Evolutionary conservation across 2,329 filamentous ascomycete species (phyloP).

Genomic region (Diaporthe citri): DNA sequence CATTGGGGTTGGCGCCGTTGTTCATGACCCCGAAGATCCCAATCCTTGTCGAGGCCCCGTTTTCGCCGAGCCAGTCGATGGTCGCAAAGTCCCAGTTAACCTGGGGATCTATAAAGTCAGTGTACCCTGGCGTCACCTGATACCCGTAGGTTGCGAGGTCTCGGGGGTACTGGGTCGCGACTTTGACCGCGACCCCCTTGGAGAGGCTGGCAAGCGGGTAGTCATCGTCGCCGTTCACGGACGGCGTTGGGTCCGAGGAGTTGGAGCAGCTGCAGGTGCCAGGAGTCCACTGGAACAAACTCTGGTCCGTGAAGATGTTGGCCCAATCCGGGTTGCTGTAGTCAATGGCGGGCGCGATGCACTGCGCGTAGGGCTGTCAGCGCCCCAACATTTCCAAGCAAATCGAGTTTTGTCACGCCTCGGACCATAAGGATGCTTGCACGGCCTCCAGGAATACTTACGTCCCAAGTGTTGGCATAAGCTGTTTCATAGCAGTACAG

Average conservation of each 20-base stretch:
- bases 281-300: background rate
- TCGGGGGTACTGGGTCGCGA: background rate
- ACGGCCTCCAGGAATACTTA: too few species aligned
- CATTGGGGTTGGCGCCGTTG: background rate
- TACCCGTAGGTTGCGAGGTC: background rate
- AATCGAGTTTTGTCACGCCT: background rate
- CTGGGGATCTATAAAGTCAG: background rate
- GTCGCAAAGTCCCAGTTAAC: background rate
- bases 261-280: conserved; percentile 5
- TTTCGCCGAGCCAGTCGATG: background rate
- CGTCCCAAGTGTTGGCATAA: conserved; percentile 2
- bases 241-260: background rate
- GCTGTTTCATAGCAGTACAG: background rate
- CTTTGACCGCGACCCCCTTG: background rate
- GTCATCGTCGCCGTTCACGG: background rate
- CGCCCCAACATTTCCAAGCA: background rate
- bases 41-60: background rate
- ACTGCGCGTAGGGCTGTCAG: background rate
- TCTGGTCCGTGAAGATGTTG: background rate
- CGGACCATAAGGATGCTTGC: background rate
- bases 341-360: background rate
- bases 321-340: background rate
- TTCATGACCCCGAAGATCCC: background rate
- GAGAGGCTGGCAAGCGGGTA: background rate
- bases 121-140: background rate